Base-by-base conservation (phyloP, 139 green algal genomes). In the Chlamydomonas sp. region DNA sequence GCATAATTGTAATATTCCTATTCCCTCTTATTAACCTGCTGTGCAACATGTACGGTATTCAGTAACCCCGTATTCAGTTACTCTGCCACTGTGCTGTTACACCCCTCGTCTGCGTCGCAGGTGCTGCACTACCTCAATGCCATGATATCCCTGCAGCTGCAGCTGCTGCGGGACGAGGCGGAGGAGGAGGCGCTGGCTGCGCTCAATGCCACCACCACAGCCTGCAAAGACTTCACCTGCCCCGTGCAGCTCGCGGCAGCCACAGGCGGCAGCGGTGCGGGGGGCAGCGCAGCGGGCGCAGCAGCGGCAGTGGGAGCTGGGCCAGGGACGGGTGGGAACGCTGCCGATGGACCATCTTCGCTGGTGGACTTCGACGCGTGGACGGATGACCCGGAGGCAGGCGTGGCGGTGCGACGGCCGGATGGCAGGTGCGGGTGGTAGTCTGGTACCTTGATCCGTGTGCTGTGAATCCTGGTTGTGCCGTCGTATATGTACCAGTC, bases 71-170 rank as follows among this genome's bases (percentile, higher is more conserved):
- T 49, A 49, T 49, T 49, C 31, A 49, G 31, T 49, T 16, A 5
- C 77, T 16, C 17, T 68, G 3, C 14, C 77, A 59, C 77, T 10
- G 60, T 3, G 60, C 60, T 14, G 57, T 61, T 77, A 17, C 31
- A 31, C 73, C 73, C 73, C 73, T 8, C 77, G 17, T 14, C 8
- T 17, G 14, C 59, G 16, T 5, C 71, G 5, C 90, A 92, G 90
- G 87, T 91, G n/a, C 79, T 93, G 4, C 90, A 93, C 81, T 89
- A 91, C 85, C 63, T 85, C 17, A 93, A 93, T 78, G 90, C 90
- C 49, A 79, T 85, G 0, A 81, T 87, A 16, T 91, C 83, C 3
- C 57, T 91, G 69, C 81, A 89, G 77, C 77, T 88, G 63, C 61
- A 62, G 63, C 87, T 93, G 17, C 78, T 93, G 67, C 67, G 68